phyloP scores from a whole-genome alignment of 2,329 filamentous ascomycete genomes.

The Diaporthe ampelina region DNA sequence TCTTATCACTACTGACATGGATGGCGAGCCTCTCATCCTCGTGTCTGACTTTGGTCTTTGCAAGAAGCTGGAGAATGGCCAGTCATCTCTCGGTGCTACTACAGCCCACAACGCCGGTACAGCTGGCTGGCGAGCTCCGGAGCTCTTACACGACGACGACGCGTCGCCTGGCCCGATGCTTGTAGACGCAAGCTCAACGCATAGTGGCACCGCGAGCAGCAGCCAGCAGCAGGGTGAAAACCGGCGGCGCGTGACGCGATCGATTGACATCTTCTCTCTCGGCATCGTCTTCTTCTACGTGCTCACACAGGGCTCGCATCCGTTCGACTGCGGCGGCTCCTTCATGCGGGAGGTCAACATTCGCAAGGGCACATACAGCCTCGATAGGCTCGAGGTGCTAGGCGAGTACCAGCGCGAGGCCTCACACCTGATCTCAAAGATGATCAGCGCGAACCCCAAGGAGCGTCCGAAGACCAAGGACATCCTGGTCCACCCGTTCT shows the following conservation, averaged over 20 bases:
- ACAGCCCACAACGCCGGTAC: conserved; percentile 95
- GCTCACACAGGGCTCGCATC: conserved; percentile 91
- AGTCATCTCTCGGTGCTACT: conserved; percentile 94
- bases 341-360: conserved; percentile 99
- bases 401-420: conserved; percentile 91
- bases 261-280: conserved; percentile 97
- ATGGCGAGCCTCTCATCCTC: conserved; percentile 83
- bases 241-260: conserved; percentile 85
- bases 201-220: conserved; percentile 73
- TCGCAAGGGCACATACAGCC: conserved; percentile 85
- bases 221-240: conserved; percentile 52
- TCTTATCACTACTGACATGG: conserved; percentile 78
- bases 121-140: conserved; percentile 95
- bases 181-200: conserved; percentile 66
- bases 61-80: conserved; percentile 95
- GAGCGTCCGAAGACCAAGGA: conserved; percentile 78
- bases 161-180: conserved; percentile 61
- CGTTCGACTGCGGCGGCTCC: conserved; percentile 92
- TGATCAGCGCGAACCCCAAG: conserved; percentile 73
- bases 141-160: conserved; percentile 87
- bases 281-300: conserved; percentile 99
- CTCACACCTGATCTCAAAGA: conserved; percentile 85
- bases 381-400: conserved; percentile 79
- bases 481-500: conserved; percentile 94
- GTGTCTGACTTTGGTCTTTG: conserved; percentile 98